These are phyloP conservation scores for Lumnitzera racemosa DNA, from an alignment of 345 rosid genomes.

Conservation along the genomic window DNA sequence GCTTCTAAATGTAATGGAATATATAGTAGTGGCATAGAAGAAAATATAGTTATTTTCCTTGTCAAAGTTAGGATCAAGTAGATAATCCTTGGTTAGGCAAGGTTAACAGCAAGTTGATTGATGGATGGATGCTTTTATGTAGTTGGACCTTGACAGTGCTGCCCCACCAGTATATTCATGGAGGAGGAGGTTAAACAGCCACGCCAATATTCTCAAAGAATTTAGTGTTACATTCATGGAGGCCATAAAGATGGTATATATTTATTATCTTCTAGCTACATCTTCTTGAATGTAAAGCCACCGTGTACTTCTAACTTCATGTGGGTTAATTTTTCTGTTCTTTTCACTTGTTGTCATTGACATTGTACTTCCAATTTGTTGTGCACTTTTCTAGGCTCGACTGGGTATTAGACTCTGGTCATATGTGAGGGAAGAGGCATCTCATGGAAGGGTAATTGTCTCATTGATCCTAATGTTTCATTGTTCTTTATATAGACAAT, in stretches of 20 bases:
- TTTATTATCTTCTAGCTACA: neutral
- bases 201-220: conserved; percentile 88
- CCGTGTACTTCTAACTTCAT: neutral
- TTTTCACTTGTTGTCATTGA: neutral
- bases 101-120: neutral
- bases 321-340: neutral
- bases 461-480: neutral
- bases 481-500: no score
- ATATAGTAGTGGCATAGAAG: no score
- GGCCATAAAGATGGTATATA: conserved; percentile 81
- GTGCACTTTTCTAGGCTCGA: conserved; percentile 38
- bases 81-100: neutral
- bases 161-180: conserved; percentile 92
- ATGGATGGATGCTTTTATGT: conserved; percentile 6
- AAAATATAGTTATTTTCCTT: no score
- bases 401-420: conserved; percentile 93
- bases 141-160: conserved; percentile 91
- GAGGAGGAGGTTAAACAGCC: conserved; percentile 94
- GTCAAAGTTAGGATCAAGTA: no score
- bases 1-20: no score
- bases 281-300: neutral
- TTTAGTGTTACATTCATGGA: conserved; percentile 83
- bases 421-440: conserved; percentile 93
- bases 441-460: conserved; percentile 85
- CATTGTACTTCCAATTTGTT: neutral